Conservation (phyloP, 306 rosid species). For the Myrica gale region DNA sequence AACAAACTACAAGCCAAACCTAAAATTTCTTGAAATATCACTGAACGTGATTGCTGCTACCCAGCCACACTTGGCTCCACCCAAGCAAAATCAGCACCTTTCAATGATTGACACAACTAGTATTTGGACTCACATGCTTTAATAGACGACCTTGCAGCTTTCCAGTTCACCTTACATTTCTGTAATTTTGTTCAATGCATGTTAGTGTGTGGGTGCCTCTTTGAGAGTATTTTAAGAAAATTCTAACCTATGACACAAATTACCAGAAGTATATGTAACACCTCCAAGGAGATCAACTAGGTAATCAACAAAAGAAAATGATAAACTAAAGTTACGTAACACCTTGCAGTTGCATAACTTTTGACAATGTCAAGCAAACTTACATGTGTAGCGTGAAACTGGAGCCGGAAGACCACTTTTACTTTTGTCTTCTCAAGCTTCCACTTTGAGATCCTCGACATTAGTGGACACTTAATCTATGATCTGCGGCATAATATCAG, state of each 20-base stretch:
- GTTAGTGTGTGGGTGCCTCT: background rate
- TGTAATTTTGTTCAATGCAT: background rate
- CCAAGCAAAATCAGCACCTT: background rate
- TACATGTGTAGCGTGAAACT: conserved; percentile 96
- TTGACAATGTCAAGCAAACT: conserved; percentile 33
- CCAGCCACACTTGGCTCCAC: background rate
- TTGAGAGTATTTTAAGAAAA: background rate
- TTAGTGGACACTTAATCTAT: conserved; percentile 43
- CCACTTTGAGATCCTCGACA: conserved; percentile 93
- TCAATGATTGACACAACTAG: background rate
- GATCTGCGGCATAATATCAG: conserved; percentile 35
- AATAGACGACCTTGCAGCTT: background rate
- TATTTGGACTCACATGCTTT: background rate
- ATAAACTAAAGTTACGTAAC: background rate
- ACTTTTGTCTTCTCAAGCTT: conserved; percentile 97
- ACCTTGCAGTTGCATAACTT: background rate
- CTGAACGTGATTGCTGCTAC: background rate
- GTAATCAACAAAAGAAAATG: background rate
- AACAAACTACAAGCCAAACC: background rate
- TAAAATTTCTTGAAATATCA: background rate
- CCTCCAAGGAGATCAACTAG: background rate
- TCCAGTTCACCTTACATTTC: background rate
- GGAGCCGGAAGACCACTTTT: conserved; percentile 96
- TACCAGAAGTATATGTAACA: background rate
- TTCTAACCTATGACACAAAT: background rate